Evolutionary conservation across 352 stramenopile genomes (phyloP).

Genomic region (Pythium rishiriense): DNA sequence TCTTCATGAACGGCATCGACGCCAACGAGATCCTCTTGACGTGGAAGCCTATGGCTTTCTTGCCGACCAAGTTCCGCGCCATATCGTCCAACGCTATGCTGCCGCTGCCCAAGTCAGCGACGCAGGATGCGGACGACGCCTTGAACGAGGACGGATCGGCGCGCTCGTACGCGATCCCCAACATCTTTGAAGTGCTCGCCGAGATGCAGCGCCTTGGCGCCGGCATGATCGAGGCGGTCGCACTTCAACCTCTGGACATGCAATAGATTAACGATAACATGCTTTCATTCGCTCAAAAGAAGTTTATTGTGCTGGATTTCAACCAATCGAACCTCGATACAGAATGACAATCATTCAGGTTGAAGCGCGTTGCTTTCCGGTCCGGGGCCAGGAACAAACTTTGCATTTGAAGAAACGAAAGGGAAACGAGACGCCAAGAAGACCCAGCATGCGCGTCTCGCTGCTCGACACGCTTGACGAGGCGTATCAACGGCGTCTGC

Average conservation of each 20-base stretch:
- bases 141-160: constrained; percentile 25
- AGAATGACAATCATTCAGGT: constrained; percentile 27
- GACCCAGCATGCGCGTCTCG: constrained; percentile 7
- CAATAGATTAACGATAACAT: constrained; percentile 21
- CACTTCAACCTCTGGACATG: constrained; percentile 51
- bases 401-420: not conserved
- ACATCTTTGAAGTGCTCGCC: constrained; percentile 75
- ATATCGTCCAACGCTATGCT: constrained; percentile 66
- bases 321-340: constrained; percentile 1
- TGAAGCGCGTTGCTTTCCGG: constrained; percentile 15
- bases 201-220: constrained; percentile 73
- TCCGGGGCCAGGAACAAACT: constrained; percentile 10
- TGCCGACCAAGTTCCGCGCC: constrained; percentile 81
- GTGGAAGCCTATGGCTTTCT: constrained; percentile 81
- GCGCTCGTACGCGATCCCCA: constrained; percentile 59
- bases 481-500: constrained; percentile 2
- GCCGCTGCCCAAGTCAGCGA: constrained; percentile 40
- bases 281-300: constrained; percentile 23
- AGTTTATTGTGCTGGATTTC: constrained; percentile 8
- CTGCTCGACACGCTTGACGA: constrained; percentile 19
- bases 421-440: not conserved
- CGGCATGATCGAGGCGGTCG: constrained; percentile 54
- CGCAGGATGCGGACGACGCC: constrained; percentile 26
- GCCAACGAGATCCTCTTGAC: constrained; percentile 64
- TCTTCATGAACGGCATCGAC: constrained; percentile 78